phyloP scores from a whole-genome alignment of 75 land plant species.

The Larix kaempferi region DNA sequence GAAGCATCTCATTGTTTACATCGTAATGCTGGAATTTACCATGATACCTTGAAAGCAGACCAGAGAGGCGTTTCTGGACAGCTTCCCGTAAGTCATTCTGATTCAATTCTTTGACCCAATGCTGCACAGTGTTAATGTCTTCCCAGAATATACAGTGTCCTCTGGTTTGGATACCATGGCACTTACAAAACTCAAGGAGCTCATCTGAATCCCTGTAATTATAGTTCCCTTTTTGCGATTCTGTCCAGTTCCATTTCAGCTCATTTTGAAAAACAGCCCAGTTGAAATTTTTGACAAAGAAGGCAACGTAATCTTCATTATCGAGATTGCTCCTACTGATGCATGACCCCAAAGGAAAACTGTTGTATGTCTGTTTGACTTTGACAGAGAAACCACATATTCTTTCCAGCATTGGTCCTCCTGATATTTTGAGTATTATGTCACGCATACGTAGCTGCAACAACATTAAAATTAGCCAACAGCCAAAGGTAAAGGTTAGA shows the following conservation, averaged over 20 bases:
- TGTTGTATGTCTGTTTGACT: slow-evolving; percentile 69
- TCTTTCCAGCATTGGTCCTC: slow-evolving; percentile 59
- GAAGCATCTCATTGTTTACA: slow-evolving; percentile 99
- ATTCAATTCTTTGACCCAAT: slow-evolving; percentile 58
- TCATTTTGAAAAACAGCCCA: slow-evolving; percentile 98
- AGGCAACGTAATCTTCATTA: slow-evolving; percentile 73
- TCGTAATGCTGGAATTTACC: slow-evolving; percentile 91
- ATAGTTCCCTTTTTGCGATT: slow-evolving; percentile 66
- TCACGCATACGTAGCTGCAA: slow-evolving; percentile 81
- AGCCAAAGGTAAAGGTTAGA: not conserved
- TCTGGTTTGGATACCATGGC: slow-evolving; percentile 51
- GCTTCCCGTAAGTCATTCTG: slow-evolving; percentile 48
- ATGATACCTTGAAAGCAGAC: slow-evolving; percentile 73
- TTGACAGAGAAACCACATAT: slow-evolving; percentile 49
- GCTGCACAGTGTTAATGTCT: slow-evolving; percentile 47
- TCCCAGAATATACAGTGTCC: slow-evolving; percentile 99
- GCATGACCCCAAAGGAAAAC: slow-evolving; percentile 83
- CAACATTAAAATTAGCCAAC: not conserved
- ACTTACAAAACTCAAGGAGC: slow-evolving; percentile 56
- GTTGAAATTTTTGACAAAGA: slow-evolving; percentile 78
- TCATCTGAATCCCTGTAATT: slow-evolving; percentile 94
- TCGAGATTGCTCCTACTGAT: slow-evolving; percentile 69
- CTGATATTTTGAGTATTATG: slow-evolving; percentile 60
- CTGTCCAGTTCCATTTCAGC: slow-evolving; percentile 95
- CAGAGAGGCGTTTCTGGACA: slow-evolving; percentile 64